phyloP scores from a whole-genome alignment of 1,139 yeast species.

The Yamadazyma songkhlaensis region DNA sequence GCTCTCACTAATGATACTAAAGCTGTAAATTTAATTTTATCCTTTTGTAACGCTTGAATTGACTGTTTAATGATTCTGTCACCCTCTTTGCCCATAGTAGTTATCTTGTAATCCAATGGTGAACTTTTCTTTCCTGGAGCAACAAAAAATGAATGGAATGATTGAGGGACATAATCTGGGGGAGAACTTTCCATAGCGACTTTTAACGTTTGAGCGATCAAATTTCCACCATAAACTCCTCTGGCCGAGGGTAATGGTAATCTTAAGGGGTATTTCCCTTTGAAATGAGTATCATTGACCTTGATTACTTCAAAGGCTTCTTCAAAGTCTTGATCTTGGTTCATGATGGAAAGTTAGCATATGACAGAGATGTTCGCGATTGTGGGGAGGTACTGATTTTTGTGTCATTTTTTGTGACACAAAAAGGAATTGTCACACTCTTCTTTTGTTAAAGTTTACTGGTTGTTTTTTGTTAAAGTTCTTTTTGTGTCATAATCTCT shows the following conservation, averaged over 20 bases:
- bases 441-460: no score
- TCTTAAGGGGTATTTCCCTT: slow-evolving; percentile 37
- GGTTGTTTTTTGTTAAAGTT: no score
- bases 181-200: slow-evolving; percentile 54
- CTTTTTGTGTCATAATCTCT: no score
- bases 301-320: slow-evolving; percentile 37
- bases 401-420: no score
- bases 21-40: slow-evolving; percentile 26
- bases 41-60: slow-evolving; percentile 31
- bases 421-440: no score
- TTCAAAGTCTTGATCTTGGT: slow-evolving; percentile 25
- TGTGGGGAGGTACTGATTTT: no score
- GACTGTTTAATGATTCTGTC: slow-evolving; percentile 23
- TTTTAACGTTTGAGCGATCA: slow-evolving; percentile 67
- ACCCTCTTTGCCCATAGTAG: slow-evolving; percentile 39
- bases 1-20: slow-evolving; percentile 24
- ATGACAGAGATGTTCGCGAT: background rate
- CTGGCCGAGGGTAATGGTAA: slow-evolving; percentile 52
- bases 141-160: slow-evolving; percentile 42
- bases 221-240: slow-evolving; percentile 79
- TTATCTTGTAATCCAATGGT: slow-evolving; percentile 60
- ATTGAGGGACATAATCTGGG: slow-evolving; percentile 26
- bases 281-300: slow-evolving; percentile 27
- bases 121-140: slow-evolving; percentile 46
- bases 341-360: background rate